A percentile compares a stretch with the other conserved stretches of the same genome.
Conservation (phyloP, 306 rosid species). For the Morella rubra region DNA sequence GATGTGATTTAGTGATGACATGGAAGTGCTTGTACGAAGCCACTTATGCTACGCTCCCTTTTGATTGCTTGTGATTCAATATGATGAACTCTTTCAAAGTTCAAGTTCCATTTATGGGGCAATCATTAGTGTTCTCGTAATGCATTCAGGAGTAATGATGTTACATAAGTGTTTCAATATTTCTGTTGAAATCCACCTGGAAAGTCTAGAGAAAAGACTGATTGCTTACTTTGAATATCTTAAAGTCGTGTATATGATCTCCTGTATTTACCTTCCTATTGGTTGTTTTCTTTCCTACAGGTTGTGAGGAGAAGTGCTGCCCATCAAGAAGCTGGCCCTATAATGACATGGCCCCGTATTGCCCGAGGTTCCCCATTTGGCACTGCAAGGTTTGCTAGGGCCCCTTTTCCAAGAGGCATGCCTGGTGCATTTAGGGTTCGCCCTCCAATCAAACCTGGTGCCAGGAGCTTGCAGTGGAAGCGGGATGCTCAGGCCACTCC, state of each 20-base stretch:
- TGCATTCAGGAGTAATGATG: not conserved
- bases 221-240: too few species aligned
- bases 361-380: slow-evolving; percentile 58
- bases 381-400: slow-evolving; percentile 65
- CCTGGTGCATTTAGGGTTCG: slow-evolving; percentile 72
- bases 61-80: not conserved
- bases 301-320: slow-evolving; percentile 72
- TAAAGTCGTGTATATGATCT: too few species aligned
- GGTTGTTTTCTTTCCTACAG: slow-evolving; percentile 38
- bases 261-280: too few species aligned
- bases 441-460: slow-evolving; percentile 60
- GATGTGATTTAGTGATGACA: not conserved
- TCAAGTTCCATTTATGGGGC: not conserved
- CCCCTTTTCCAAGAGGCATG: slow-evolving; percentile 69
- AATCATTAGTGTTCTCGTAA: not conserved
- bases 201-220: too few species aligned
- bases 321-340: slow-evolving; percentile 57
- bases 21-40: not conserved
- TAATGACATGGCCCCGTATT: slow-evolving; percentile 61
- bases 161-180: not conserved
- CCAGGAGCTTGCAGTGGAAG: slow-evolving; percentile 96
- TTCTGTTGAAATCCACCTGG: not conserved
- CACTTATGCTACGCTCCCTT: not conserved
- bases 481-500: slow-evolving; percentile 60
- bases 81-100: not conserved